Evolutionary conservation across 768 basidiomycete genomes (phyloP), one percentile per base, ranked within the genome.

Genomic region (Dendrothele bispora): DNA sequence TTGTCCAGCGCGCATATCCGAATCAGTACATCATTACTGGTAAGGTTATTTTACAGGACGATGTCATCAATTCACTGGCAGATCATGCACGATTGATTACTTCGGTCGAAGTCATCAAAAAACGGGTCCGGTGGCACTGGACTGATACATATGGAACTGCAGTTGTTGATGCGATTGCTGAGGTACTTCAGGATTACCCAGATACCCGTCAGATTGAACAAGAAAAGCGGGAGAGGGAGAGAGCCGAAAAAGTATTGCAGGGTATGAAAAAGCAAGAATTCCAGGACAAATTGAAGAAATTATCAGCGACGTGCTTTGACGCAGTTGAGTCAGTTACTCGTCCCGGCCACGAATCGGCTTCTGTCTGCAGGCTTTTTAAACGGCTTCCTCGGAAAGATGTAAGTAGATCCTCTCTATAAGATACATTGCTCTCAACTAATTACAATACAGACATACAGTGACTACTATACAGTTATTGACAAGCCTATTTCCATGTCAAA

Each of bases 21-120:
- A 40, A 40, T 36, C 53, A 55, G 50, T 36, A 39, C 18, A 37
- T 51, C 39, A 30, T 55, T 39, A 48, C 53, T 24, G 50, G 53
- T 10, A 45, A 55, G 6, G 30, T 18, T 35, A 39, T 51, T 7
- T 7, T 54, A 5, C 0, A 44, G 18, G 45, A 54, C 37, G 17
- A 28, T n/a, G 41, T 50, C 8, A 6, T 54, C 28, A 40, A 54
- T 10, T 11, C 29, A 6, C 44, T 54, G 21, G 53, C 53, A 0
- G 32, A 29, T 11, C 53, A 49, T 1, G 48, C 49, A 2, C 35
- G 53, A 12, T 41, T 46, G 5, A 20, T 54, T 4, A 47, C 45
- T n/a, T 46, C 48, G 4, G 12, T 46, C 18, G 45, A 50, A 1
- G 32, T 28, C 28, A 36, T 54, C 0, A 32, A 17, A 2, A 34